Base-by-base conservation (phyloP, 83 land plant genomes). In the Picea mariana region DNA sequence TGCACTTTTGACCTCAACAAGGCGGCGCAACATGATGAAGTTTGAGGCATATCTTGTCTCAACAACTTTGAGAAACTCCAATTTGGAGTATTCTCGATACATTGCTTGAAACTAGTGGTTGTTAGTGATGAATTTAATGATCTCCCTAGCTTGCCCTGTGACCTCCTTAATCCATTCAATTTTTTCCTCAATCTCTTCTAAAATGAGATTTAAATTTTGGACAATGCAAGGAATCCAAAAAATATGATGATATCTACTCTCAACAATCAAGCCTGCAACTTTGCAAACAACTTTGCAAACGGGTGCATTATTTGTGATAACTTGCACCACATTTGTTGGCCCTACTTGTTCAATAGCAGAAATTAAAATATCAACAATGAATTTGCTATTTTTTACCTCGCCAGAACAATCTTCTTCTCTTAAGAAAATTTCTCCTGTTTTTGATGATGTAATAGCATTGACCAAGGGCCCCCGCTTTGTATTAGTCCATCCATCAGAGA, bases 281-380 rank as follows among this genome's bases (percentile, higher is more conserved):
- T 79, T 79, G 31, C 85, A 83, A 27, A 24, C 34, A 3, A 12
- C 31, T 27, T 27, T 27, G 31, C 31, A 27, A 27, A 27, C 31
- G 31, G 31, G 2, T 23, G 85, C 75, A 83, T 79, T 79, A 58
- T 83, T 81, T 6, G 81, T 83, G 23, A 83, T 79, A 18, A 83
- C 18, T 62, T 83, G 85, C 59, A 79, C 85, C 21, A 83, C 82
- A 20, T 78, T 79, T 24, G 34, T 9, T 6, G 84, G 68, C 1
- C 84, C 84, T 27, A 82, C 71, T 52, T 76, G 34, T n/a, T 75
- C 40, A 42, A 82, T 82, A 67, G 68, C 68, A 13, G 60, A 31
- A 7, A 75, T 31, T 31, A 76, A 17, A 1, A 5, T 62, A 5
- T 64, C 38, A 7, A 68, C 55, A 38, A 76, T 76, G 42, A 21